phyloP scores from a whole-genome alignment of 75 land plant species.

The Selaginella tamariscina region DNA sequence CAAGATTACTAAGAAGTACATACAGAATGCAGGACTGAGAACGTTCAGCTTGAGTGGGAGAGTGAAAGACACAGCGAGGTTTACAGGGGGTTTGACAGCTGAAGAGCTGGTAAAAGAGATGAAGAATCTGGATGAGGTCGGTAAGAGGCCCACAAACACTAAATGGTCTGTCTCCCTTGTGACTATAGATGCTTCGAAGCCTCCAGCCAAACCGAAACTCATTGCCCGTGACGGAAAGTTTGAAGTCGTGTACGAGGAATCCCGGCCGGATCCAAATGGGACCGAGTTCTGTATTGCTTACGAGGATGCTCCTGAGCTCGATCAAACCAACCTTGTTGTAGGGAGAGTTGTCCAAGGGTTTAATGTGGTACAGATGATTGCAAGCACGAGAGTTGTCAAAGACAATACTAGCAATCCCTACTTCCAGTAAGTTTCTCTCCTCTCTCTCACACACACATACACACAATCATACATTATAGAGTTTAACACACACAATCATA shows the following conservation, averaged over 20 bases:
- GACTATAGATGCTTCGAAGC: constrained; percentile 60
- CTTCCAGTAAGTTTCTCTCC: constrained; percentile 43
- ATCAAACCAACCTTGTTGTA: constrained; percentile 45
- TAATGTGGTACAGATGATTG: constrained; percentile 64
- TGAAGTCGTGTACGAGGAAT: constrained; percentile 67
- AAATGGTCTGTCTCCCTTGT: constrained; percentile 48
- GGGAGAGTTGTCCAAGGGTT: constrained; percentile 75
- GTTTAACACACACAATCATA: background rate
- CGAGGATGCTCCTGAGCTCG: constrained; percentile 55
- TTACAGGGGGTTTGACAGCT: constrained; percentile 31
- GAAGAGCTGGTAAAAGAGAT: constrained; percentile 43
- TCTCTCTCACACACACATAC: background rate
- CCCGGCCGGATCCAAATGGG: constrained; percentile 61
- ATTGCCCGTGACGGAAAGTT: constrained; percentile 69
- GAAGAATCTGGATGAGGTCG: constrained; percentile 22
- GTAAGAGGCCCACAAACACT: constrained; percentile 32
- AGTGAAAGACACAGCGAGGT: constrained; percentile 48
- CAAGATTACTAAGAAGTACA: constrained; percentile 59
- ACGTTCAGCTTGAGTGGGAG: constrained; percentile 53
- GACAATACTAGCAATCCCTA: constrained; percentile 79
- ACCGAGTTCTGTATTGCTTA: constrained; percentile 68
- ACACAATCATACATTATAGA: background rate
- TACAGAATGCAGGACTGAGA: constrained; percentile 77
- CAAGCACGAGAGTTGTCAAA: constrained; percentile 53
- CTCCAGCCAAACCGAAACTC: constrained; percentile 67